A percentile compares a stretch with the other conserved stretches of the same genome.
These are phyloP conservation scores for Euphorbia tirucalli DNA, from an alignment of 345 rosid genomes.

Conservation along the genomic window DNA sequence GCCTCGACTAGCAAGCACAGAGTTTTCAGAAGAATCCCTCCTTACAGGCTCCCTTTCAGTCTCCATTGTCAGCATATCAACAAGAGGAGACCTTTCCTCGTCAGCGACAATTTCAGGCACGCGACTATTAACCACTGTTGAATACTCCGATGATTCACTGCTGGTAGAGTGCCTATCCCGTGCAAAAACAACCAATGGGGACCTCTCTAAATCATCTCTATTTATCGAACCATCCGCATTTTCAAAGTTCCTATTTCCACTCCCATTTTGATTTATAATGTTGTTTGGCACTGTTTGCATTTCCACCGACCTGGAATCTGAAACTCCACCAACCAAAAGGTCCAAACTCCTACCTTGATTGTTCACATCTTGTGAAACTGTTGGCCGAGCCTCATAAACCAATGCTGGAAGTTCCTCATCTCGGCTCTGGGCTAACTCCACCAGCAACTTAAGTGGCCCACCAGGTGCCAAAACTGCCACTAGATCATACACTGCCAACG, in stretches of 20 bases:
- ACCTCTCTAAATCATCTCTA: slow-evolving; percentile 48
- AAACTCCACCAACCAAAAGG: slow-evolving; percentile 60
- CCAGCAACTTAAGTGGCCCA: slow-evolving; percentile 90
- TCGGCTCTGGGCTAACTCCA: slow-evolving; percentile 82
- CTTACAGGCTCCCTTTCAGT: slow-evolving; percentile 34
- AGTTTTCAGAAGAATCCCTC: slow-evolving; percentile 32
- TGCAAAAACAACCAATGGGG: slow-evolving; percentile 42
- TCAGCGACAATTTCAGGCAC: slow-evolving; percentile 40
- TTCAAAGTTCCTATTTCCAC: slow-evolving; percentile 30
- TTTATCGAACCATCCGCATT: slow-evolving; percentile 33
- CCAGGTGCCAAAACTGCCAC: slow-evolving; percentile 95
- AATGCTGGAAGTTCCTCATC: slow-evolving; percentile 95
- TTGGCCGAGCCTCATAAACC: slow-evolving; percentile 94
- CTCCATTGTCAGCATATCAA: slow-evolving; percentile 49
- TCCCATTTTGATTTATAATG: slow-evolving; percentile 26
- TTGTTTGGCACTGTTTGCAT: slow-evolving; percentile 52
- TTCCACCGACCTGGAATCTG: slow-evolving; percentile 73
- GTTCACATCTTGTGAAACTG: slow-evolving; percentile 42
- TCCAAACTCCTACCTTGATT: slow-evolving; percentile 48
- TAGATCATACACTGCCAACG: slow-evolving; percentile 87
- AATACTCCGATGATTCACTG: slow-evolving; percentile 50
- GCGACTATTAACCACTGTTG: slow-evolving; percentile 39
- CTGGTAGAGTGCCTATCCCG: slow-evolving; percentile 43
- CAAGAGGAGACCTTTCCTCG: slow-evolving; percentile 89
- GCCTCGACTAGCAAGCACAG: slow-evolving; percentile 40